Base-by-base conservation (phyloP, 176 grass and related monocot genomes). In the Zoysia pacifica region DNA sequence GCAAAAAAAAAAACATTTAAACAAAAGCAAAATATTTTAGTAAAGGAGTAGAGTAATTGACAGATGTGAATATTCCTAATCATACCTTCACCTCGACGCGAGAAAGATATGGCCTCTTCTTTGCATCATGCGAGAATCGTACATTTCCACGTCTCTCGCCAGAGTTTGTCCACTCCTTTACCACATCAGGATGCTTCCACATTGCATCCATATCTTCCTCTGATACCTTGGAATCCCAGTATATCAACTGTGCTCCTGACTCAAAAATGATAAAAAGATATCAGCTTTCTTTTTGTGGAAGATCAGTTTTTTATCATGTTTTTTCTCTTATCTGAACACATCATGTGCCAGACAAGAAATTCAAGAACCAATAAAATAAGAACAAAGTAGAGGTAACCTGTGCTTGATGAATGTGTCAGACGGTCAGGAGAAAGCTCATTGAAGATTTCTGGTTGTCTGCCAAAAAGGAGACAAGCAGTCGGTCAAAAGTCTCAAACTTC, bases 61-160 rank as follows among this genome's bases (percentile, higher is more conserved):
- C 11, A 63, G 65, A 39, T 36, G 48, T 19, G 54, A 48, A 41
- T 55, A 19, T 67, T 82, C 47, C 59, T 47, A 82, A 80, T 45
- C 74, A 69, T 92, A 97, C 95, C 91, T 93, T 97, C 62, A 94
- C 95, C 81, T 97, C 95, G 79, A 98, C 81, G 45, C 86, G 90
- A 93, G 95, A 98, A 84, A 98, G 95, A 90, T 98, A 98, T n/a
- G 88, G 88, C 67, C 78, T 98, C 62, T 94, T 94, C 80, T 98
- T 84, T 62, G 74, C 55, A 53, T 94, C 92, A 82, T 91, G 88
- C 15, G 95, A 98, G 81, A 94, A 94, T 72, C 88, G 86, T 48
- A 98, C 90, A 85, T 76, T 91, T 64, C 95, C 95, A 44, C 50
- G 90, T 48, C 92, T 91, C 86, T 98, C 95, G 45, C 95, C 92